phyloP scores from a whole-genome alignment of 306 rosid species.

The Vicia sativa region DNA sequence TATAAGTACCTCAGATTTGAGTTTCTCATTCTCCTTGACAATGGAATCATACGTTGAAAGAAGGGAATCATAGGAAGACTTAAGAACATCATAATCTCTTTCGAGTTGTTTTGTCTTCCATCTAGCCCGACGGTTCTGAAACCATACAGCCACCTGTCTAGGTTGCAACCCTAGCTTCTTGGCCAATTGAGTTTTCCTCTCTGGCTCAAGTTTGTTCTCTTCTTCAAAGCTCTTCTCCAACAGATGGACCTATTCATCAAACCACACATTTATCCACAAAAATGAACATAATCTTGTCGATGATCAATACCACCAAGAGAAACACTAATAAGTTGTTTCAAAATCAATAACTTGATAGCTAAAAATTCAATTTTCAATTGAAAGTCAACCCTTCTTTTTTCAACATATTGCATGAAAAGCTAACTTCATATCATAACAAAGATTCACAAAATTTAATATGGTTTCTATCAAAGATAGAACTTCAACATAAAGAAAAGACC shows the following conservation, averaged over 20 bases:
- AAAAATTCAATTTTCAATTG: slow-evolving; percentile 25
- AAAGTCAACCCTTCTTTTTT: slow-evolving; percentile 27
- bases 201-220: slow-evolving; percentile 99
- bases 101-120: slow-evolving; percentile 99
- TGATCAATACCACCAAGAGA: not conserved
- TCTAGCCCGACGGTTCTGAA: slow-evolving; percentile 96
- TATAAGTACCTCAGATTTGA: slow-evolving; percentile 77
- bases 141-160: slow-evolving; percentile 98
- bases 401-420: slow-evolving; percentile 2
- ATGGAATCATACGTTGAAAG: slow-evolving; percentile 65
- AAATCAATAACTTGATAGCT: slow-evolving; percentile 30
- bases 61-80: slow-evolving; percentile 80
- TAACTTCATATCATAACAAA: slow-evolving; percentile 7
- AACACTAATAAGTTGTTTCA: slow-evolving; percentile 36
- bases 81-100: slow-evolving; percentile 87
- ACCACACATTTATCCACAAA: slow-evolving; percentile 30
- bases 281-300: not conserved
- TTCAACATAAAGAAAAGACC: slow-evolving; percentile 12
- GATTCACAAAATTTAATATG: not conserved
- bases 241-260: slow-evolving; percentile 66
- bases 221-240: slow-evolving; percentile 95
- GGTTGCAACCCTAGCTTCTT: slow-evolving; percentile 96
- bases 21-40: slow-evolving; percentile 80
- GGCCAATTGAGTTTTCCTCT: slow-evolving; percentile 83
- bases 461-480: not conserved